Evolutionary conservation across 192 early-diverging fungal species (phyloP), one percentile per base, ranked within the genome.

Genomic region (Chytriomyces sp.): DNA sequence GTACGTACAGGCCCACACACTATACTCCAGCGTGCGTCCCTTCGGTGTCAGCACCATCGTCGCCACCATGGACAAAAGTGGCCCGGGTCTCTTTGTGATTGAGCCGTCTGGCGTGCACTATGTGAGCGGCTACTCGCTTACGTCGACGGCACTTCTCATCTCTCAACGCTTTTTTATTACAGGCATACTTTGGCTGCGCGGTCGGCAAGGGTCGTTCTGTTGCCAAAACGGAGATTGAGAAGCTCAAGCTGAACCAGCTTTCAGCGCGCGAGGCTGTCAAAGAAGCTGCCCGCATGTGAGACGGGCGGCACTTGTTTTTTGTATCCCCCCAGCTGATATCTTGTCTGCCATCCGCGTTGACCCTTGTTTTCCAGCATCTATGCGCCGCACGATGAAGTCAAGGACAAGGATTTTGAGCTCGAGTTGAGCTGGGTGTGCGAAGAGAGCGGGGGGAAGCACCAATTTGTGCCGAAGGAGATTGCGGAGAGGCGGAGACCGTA

Each of bases 171-270:
- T 49, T 44, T 41, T 64, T 7, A 17, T 41, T n/a, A n/a, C 75
- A 93, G 90, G 98, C 95, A 22, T 98, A 97, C 79, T 91, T 89
- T 75, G 98, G 91, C 19, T 93, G 91, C 74, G 98, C 96, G 33
- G 86, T 93, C 61, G 98, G 98, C 70, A 99, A 99, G 84, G 96
- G 96, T 61, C 91, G 93, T 72, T 92, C 94, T 73, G 91, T 93
- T 25, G 98, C 96, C 60, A 98, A 97, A 82, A 96, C 98, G n/a
- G 98, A 98, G 78, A 90, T 99, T 68, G 98, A 99, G 70, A 99
- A 98, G 80, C 83, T 99, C 39, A 93, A 98, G 60, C 79, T 98
- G 37, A 81, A 84, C n/a, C 86, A 93, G 49, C 78, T 99, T 80
- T 88, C 88, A 17, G 82, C 82, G 67, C 89, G 89, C 33, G 92